phyloP scores from a whole-genome alignment of 2,329 filamentous ascomycete genomes.

The Fusarium domesticum region DNA sequence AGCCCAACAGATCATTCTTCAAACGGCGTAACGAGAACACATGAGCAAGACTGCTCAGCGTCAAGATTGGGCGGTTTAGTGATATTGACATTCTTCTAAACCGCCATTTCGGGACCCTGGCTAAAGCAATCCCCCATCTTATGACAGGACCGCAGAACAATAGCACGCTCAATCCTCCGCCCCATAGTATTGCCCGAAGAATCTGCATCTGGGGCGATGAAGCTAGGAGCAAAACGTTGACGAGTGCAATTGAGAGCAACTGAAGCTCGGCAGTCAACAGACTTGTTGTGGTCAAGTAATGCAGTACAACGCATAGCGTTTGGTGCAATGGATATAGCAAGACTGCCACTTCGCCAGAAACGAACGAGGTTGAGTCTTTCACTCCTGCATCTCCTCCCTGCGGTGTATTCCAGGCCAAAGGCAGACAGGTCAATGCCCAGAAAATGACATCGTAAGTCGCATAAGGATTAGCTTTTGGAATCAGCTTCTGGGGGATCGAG shows the following conservation, averaged over 20 bases:
- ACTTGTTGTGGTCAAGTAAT: conserved; percentile 84
- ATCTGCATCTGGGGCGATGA: conserved; percentile 80
- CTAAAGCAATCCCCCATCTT: conserved; percentile 78
- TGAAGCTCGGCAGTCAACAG: conserved; percentile 84
- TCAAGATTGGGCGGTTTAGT: conserved; percentile 36
- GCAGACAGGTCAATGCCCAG: conserved; percentile 73
- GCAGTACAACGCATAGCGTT: conserved; percentile 67
- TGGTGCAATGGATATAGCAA: conserved; percentile 82
- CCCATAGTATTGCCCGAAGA: conserved; percentile 80
- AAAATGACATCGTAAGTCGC: conserved; percentile 66
- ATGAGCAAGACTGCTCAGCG: conserved; percentile 37
- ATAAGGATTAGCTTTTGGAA: conserved; percentile 60
- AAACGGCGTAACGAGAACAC: conserved; percentile 47
- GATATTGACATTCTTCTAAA: conserved; percentile 58
- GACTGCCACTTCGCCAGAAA: conserved; percentile 57
- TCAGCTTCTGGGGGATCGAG: conserved; percentile 68
- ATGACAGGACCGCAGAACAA: conserved; percentile 71
- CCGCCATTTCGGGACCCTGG: conserved; percentile 87
- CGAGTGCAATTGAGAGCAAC: conserved; percentile 75
- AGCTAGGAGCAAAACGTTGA: conserved; percentile 77
- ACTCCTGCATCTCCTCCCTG: conserved; percentile 28
- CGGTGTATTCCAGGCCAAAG: conserved; percentile 45
- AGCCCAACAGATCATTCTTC: conserved; percentile 38
- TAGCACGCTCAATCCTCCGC: conserved; percentile 74
- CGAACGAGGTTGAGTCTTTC: conserved; percentile 30